These are phyloP conservation scores for Eleusine indica DNA, from an alignment of 176 grass and related monocot genomes.

Conservation along the genomic window DNA sequence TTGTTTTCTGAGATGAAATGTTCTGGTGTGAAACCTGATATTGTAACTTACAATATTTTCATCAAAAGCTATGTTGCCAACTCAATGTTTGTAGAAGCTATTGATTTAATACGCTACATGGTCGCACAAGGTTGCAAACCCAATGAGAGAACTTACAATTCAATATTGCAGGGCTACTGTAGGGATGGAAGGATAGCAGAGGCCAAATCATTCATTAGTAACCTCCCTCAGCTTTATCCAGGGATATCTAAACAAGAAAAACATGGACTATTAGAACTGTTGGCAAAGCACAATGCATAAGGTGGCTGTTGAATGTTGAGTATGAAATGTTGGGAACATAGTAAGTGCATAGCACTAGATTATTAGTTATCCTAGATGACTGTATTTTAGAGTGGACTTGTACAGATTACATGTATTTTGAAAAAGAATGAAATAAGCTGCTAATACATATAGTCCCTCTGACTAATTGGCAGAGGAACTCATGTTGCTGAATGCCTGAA, in stretches of 20 bases:
- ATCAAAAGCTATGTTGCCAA: constrained; percentile 79
- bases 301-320: constrained; percentile 26
- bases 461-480: constrained; percentile 13
- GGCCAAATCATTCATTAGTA: constrained; percentile 59
- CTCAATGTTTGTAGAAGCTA: constrained; percentile 79
- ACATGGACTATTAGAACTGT: constrained; percentile 44
- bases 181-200: constrained; percentile 61
- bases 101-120: constrained; percentile 80
- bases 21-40: constrained; percentile 74
- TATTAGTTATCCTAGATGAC: not conserved
- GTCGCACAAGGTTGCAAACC: constrained; percentile 72
- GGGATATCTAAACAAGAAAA: constrained; percentile 65
- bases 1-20: constrained; percentile 77
- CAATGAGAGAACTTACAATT: constrained; percentile 76
- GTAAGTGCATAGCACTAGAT: not conserved
- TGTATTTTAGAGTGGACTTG: constrained; percentile 29
- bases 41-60: constrained; percentile 93
- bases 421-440: constrained; percentile 7
- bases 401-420: constrained; percentile 29
- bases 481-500: constrained; percentile 1
- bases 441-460: constrained; percentile 1
- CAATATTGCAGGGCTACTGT: constrained; percentile 68
- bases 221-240: constrained; percentile 66
- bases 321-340: not conserved
- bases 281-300: constrained; percentile 35